Conservation (phyloP, 768 basidiomycete genomes). For the Psilocybe cyanescens region DNA sequence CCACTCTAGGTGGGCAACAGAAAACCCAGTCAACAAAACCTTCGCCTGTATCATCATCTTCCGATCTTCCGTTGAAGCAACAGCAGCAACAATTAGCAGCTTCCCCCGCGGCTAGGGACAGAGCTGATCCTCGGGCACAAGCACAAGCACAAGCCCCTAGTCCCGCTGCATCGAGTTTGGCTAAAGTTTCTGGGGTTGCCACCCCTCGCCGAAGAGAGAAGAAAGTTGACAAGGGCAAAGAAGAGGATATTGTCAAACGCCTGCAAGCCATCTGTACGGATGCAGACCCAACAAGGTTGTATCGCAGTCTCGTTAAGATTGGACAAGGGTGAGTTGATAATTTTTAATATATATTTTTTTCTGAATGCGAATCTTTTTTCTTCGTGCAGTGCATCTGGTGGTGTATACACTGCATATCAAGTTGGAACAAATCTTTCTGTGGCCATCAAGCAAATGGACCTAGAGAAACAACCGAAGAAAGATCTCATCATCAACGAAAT, state of each 20-base stretch:
- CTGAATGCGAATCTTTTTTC: not conserved
- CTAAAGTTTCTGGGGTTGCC: conserved; percentile 73
- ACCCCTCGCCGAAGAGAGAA: conserved; percentile 88
- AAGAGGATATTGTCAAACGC: conserved; percentile 90
- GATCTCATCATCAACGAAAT: conserved; percentile 99
- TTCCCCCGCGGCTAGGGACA: conserved; percentile 29
- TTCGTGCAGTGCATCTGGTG: conserved; percentile 82
- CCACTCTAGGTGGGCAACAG: conserved; percentile 31
- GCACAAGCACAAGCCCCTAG: conserved; percentile 51
- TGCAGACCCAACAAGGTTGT: conserved; percentile 93
- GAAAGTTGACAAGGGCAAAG: conserved; percentile 80
- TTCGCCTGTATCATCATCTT: conserved; percentile 61
- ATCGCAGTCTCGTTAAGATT: conserved; percentile 93
- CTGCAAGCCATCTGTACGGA: conserved; percentile 96
- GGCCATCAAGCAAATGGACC: conserved; percentile 99
- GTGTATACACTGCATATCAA: conserved; percentile 98
- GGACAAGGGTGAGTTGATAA: conserved; percentile 80
- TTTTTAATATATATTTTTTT: conserved; percentile 12
- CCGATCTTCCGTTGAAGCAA: conserved; percentile 58
- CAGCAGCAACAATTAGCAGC: conserved; percentile 14
- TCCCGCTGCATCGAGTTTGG: conserved; percentile 65
- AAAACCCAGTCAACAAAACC: conserved; percentile 43
- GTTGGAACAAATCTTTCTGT: conserved; percentile 93
- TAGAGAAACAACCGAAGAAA: conserved; percentile 99
- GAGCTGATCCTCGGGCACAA: conserved; percentile 44